Evolutionary conservation across 2,329 filamentous ascomycete species (phyloP).

Genomic region (Leptographium lundbergii): DNA sequence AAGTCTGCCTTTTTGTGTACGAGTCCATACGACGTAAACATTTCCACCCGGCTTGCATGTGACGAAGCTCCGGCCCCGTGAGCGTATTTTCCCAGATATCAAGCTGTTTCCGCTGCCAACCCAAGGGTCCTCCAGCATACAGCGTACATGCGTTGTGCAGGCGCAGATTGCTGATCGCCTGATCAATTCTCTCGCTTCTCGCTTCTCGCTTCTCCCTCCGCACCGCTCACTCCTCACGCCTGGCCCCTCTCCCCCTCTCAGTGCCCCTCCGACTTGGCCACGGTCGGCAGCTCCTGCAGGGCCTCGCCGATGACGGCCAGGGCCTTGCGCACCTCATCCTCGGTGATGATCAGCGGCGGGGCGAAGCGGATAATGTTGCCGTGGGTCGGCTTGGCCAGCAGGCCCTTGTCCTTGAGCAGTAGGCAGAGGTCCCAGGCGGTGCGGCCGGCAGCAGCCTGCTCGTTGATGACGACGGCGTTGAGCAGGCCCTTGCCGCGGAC

Average conservation of each 20-base stretch:
- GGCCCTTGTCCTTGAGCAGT: conserved; percentile 86
- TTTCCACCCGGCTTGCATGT: neutral
- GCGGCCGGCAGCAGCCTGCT: conserved; percentile 70
- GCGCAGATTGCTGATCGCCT: no score
- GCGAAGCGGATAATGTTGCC: conserved; percentile 97
- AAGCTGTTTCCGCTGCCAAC: no score
- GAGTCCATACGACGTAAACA: no score
- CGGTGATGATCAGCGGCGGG: conserved; percentile 89
- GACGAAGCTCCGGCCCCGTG: neutral
- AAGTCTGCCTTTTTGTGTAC: no score
- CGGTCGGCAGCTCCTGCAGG: conserved; percentile 63
- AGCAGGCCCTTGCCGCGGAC: conserved; percentile 88
- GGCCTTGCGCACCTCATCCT: conserved; percentile 69
- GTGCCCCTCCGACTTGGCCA: conserved; percentile 31
- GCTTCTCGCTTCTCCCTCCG: neutral
- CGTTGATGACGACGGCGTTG: conserved; percentile 94
- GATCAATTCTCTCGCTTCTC: neutral
- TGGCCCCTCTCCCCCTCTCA: conserved; percentile 9
- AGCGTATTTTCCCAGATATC: neutral
- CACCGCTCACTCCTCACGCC: no score
- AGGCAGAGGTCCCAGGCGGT: conserved; percentile 95
- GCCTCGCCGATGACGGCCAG: conserved; percentile 71
- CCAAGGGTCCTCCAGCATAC: no score
- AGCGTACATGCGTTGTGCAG: no score
- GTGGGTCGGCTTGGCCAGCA: conserved; percentile 95